Evolutionary conservation across 768 basidiomycete species (phyloP), one percentile per base, ranked within the genome.

Genomic region (Filobasidium floriforme): DNA sequence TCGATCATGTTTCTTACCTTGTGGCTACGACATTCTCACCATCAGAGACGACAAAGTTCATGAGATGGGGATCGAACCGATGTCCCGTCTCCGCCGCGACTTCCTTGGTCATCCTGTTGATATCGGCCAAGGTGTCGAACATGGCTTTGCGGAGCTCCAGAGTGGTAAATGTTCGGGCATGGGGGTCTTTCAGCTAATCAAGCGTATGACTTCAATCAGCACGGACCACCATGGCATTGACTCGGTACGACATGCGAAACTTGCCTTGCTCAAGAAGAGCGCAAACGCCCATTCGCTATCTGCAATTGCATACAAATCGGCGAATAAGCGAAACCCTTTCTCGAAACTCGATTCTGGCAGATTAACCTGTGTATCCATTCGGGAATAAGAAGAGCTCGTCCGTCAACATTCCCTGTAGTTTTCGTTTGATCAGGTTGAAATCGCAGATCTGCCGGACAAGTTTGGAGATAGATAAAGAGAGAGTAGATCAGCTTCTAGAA

Each of bases 211-310:
- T 37, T 9, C 32, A 14, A n/a, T 41, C 7, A 19, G 11, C 32
- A 7, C 15, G 64, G 7, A 2, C 12, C 46, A 12, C 19, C 3
- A 51, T 12, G 46, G 6, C 24, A 24, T 5, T 12, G 19, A 24
- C 46, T 51, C 46, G 24, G 32, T 4, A 5, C 24, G 46, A 51
- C 15, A 4, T 22, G 66, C 18, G 6, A 37, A 44, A 62, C 69
- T 41, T 68, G 86, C 90, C 81, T 88, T 89, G 1, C 92, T 90
- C 37, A 98, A 79, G 77, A 93, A 89, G 60, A 94, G 80, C 9
- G 90, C 92, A 75, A 98, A 99, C 6, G 90, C 88, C 92, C 93
- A 97, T 82, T 99, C 93, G 3, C 91, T 93, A 79, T 99, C 94
- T 88, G 69, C 7, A 29, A 46, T 22, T 11, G 14, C 15, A 15